Evolutionary conservation across 768 basidiomycete species (phyloP), one percentile per base, ranked within the genome.

Genomic region (Russula griseocarnosa): DNA sequence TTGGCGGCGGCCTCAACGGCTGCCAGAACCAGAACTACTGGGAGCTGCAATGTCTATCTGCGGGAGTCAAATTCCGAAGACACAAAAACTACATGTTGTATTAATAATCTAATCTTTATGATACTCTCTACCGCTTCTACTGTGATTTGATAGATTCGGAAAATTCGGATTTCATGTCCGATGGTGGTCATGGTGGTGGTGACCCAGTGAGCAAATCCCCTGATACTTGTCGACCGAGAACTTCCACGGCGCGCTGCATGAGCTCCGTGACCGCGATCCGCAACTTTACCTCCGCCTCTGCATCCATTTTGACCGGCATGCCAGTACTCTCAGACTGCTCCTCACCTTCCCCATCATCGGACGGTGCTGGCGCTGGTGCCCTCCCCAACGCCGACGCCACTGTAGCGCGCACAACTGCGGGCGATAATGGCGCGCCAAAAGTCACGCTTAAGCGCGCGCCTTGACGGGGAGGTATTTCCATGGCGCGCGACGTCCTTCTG

Each of bases 351-450:
- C 14, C 10, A 1, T 5, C 32, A 34, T 34, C n/a, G n/a, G n/a
- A n/a, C n/a, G n/a, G n/a, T n/a, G n/a, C n/a, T n/a, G n/a, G n/a
- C n/a, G 9, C 44, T 20, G 20, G 8, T 8, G 3, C 44, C n/a
- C 7, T 4, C 26, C 52, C 26, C 13, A 26, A 26, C 7, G 20
- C 26, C 11, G 74, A 66, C 9, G 3, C n/a, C n/a, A 46, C 22
- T 20, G 73, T 69, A 51, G 46, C 26, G 82, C n/a, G n/a, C n/a
- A n/a, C n/a, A n/a, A n/a, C n/a, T n/a, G n/a, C n/a, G n/a, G n/a
- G n/a, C n/a, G n/a, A 78, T 54, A 95, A 76, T 1, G 93, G 92
- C 46, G 84, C 75, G 24, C 94, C 95, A 69, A 96, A 88, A 0
- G 90, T 86, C 58, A 98, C 81, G 69, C 84, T 84, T 40, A 97